Conservation (phyloP, 768 basidiomycete genomes). For the Agrocybe chaxingu region DNA sequence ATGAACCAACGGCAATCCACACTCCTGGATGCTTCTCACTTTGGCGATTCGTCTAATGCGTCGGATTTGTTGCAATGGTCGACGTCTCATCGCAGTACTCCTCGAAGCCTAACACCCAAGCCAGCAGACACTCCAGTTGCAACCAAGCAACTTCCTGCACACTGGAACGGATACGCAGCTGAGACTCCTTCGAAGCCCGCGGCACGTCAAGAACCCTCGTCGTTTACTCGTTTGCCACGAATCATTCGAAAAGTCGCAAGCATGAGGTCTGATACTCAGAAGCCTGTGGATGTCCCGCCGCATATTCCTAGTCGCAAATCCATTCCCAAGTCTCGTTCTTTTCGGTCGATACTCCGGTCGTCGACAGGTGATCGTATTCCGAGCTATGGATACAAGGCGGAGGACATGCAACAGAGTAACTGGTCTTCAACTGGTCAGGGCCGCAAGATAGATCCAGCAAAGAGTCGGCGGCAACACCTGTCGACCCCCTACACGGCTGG, state of each 20-base stretch:
- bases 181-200: neutral
- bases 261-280: constrained; percentile 25
- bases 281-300: constrained; percentile 1
- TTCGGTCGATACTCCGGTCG: constrained; percentile 17
- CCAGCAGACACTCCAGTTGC: too few species aligned
- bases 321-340: constrained; percentile 25
- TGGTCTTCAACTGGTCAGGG: neutral
- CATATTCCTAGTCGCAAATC: constrained; percentile 13
- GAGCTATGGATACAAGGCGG: too few species aligned
- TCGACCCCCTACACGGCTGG: neutral
- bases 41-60: constrained; percentile 1
- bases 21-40: neutral
- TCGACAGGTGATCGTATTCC: too few species aligned
- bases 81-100: constrained; percentile 2
- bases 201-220: constrained; percentile 4
- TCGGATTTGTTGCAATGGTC: constrained; percentile 13
- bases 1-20: neutral
- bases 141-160: too few species aligned
- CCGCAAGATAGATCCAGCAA: neutral
- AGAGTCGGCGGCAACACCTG: constrained; percentile 1
- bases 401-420: neutral
- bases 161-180: neutral
- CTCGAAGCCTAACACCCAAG: neutral
- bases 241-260: constrained; percentile 36
- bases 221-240: constrained; percentile 20